Evolutionary conservation across 1,284 basidiomycete genomes (phyloP).

Genomic region (Erythrobasidium hasegawianum): DNA sequence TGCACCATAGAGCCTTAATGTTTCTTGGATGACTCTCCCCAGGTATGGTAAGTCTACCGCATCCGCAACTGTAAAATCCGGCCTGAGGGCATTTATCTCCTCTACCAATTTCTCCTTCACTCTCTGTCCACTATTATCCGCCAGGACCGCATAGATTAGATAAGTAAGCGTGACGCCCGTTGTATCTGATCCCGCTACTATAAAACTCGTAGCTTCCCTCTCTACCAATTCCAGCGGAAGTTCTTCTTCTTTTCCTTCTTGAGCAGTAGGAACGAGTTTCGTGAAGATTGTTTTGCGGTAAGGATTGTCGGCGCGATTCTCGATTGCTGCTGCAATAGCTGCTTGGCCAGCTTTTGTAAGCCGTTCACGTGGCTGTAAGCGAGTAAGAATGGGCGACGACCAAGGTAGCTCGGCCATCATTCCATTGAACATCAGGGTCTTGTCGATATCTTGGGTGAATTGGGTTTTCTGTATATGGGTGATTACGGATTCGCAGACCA

Average conservation of each 20-base stretch:
- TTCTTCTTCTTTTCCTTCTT: neutral
- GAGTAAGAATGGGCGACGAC: neutral
- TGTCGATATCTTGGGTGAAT: constrained; percentile 14
- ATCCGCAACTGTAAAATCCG: constrained; percentile 1
- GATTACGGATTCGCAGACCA: neutral
- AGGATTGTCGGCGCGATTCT: neutral
- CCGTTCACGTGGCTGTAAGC: constrained; percentile 2
- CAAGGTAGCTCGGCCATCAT: constrained; percentile 3
- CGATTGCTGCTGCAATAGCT: neutral
- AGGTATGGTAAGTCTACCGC: constrained; percentile 9
- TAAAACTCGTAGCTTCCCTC: constrained; percentile 9
- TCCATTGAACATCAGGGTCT: constrained; percentile 9
- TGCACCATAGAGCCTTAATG: constrained; percentile 17
- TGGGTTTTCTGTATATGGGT: constrained; percentile 13
- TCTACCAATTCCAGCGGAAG: neutral
- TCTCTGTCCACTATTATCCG: neutral
- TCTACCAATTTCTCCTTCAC: neutral
- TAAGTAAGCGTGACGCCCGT: constrained; percentile 13
- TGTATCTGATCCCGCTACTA: constrained; percentile 18
- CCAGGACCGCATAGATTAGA: constrained; percentile 14
- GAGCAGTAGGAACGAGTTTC: constrained; percentile 8
- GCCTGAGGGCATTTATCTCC: neutral
- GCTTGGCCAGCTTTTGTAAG: neutral
- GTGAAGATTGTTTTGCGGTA: constrained; percentile 8
- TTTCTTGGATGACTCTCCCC: constrained; percentile 8